Evolutionary conservation across 768 basidiomycete species (phyloP), one percentile per base, ranked within the genome.

Genomic region (Mycena filopes): DNA sequence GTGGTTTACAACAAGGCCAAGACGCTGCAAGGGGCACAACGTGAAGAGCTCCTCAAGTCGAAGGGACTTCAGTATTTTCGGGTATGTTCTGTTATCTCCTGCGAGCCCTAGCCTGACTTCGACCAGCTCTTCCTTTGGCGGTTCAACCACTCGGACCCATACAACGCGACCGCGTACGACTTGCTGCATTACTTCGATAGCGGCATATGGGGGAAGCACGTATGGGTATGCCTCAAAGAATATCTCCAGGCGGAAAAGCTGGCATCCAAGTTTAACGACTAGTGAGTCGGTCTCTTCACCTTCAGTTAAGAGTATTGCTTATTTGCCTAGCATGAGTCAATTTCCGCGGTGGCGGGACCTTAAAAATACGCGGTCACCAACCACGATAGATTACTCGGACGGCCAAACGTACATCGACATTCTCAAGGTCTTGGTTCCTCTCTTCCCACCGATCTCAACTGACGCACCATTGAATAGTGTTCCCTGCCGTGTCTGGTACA

Each of bases 361-460:
- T n/a, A 57, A 67, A 15, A 60, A 62, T n/a, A 3, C 57, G 13
- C 38, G 46, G n/a, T 55, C 65, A 4, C 46, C 60, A 4, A 67
- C 65, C 31, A 67, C 51, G 21, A 67, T 67, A 26, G 65, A 67
- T 20, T 61, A 67, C 26, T 62, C 60, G 5, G 65, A 67, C 9
- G 65, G 54, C 29, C 65, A 67, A 62, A 61, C 65, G 12, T 67
- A 62, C 29, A 41, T 67, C 36, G 65, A 67, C n/a, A 67, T 67
- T 41, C 54, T 67, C 26, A 67, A 62, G 60, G 65, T 61, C 60
- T 25, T 20, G 33, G 20, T 16, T 29, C 29, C 20, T 4, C 18
- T 6, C n/a, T 20, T 29, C 23, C 26, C 42, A 16, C 13, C 11
- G 33, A n/a, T 42, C 15, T 33, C 28, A 21, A 23, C 50, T 42